Evolutionary conservation across 306 rosid species (phyloP).

Genomic region (Inga laurina): DNA sequence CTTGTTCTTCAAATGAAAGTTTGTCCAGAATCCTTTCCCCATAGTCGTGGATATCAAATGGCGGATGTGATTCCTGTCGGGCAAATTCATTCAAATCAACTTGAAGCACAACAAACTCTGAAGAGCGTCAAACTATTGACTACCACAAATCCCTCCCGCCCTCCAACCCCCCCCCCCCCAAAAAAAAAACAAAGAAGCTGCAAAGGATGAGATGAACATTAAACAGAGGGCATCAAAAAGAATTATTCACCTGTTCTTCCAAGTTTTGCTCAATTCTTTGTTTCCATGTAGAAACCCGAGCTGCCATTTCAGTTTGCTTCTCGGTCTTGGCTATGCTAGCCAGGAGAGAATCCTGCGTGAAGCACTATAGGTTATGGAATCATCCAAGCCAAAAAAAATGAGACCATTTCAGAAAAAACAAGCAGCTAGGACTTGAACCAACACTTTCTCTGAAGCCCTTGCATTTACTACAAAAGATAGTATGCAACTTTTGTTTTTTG

Average conservation of each 20-base stretch:
- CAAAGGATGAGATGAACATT: background rate
- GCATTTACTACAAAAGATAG: background rate
- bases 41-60: slow-evolving; percentile 82
- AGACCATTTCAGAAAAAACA: slow-evolving; percentile 2
- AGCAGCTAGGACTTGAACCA: background rate
- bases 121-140: background rate
- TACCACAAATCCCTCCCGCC: background rate
- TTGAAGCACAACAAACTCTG: slow-evolving; percentile 19
- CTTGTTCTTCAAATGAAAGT: slow-evolving; percentile 61
- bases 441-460: slow-evolving; percentile 9
- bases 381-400: background rate
- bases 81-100: slow-evolving; percentile 29
- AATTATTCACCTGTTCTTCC: slow-evolving; percentile 83
- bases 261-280: slow-evolving; percentile 80
- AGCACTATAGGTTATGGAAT: slow-evolving; percentile 15
- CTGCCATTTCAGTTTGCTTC: slow-evolving; percentile 86
- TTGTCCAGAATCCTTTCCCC: slow-evolving; percentile 69
- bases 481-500: background rate
- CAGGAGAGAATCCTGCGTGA: slow-evolving; percentile 71
- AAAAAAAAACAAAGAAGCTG: background rate
- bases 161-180: background rate
- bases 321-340: slow-evolving; percentile 89
- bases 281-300: slow-evolving; percentile 89
- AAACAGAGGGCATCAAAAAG: slow-evolving; percentile 6
- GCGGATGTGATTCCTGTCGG: slow-evolving; percentile 71